Base-by-base conservation (phyloP, 2,329 filamentous ascomycete species). In the Fusarium dimerum region DNA sequence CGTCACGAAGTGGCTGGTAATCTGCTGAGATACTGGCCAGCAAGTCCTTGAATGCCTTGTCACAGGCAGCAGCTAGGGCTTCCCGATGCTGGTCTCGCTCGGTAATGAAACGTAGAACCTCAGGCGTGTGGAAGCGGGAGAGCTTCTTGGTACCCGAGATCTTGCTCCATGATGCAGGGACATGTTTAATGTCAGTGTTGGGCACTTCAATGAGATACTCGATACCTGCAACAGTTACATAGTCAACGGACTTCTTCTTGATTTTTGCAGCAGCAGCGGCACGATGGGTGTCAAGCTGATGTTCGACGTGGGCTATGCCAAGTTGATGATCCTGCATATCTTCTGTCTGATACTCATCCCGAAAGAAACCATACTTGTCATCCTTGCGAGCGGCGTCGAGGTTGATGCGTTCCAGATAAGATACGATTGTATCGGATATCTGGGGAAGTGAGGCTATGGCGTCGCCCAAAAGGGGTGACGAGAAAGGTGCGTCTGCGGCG, bases 21-120 rank as follows among this genome's bases (percentile, higher is more conserved):
- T 91, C 86, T n/a, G 83, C 77, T 9, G 89, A 85, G 45, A 99
- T 89, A 36, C 88, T 82, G 4, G 78, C 71, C 9, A 97, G 82
- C 6, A 97, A 80, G 13, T 79, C 76, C 5, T 76, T 75, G 72
- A 94, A 99, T 5, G 93, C 93, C 29, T 79, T 77, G 66, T 97
- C 92, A 70, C 94, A 99, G 40, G 93, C 92, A 10, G 92, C 92
- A 3, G 92, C 91, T 12, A 99, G 83, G 3, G 90, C 88, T 72
- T 99, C 94, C 67, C 93, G 96, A 73, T 97, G 89, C 66, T 97
- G 93, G 69, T 97, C 94, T 41, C 94, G 85, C 72, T 97, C 92
- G 40, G 86, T 85, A 16, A 96, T 82, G 62, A 96, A 80, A 55
- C 85, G 84, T 45, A 96, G 81, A 20, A 97, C 90, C 62, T 96